phyloP scores from a whole-genome alignment of 1,284 basidiomycete genomes.

The Spongispora temasekensis region DNA sequence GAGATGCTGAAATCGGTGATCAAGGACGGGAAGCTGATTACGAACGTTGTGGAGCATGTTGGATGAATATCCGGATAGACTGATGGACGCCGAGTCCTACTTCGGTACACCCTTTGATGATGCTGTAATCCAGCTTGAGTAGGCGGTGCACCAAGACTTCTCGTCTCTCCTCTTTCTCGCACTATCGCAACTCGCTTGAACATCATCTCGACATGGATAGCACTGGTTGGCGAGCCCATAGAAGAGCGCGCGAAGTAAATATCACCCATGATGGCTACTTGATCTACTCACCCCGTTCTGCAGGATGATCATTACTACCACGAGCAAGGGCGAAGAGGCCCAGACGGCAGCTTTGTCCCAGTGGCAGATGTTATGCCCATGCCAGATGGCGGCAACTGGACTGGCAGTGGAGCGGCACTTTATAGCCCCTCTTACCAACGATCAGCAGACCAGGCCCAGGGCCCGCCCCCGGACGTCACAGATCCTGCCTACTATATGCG shows the following conservation, averaged over 20 bases:
- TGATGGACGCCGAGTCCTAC: not conserved
- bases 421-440: slow-evolving; percentile 10
- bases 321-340: slow-evolving; percentile 42
- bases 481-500: slow-evolving; percentile 44
- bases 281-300: not conserved
- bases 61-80: slow-evolving; percentile 46
- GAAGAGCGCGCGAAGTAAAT: slow-evolving; percentile 48
- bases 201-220: slow-evolving; percentile 60
- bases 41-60: slow-evolving; percentile 86
- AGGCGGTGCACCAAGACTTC: not conserved
- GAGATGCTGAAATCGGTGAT: slow-evolving; percentile 95
- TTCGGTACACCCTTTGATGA: not conserved
- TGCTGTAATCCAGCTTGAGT: not conserved
- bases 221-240: slow-evolving; percentile 66
- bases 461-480: slow-evolving; percentile 5
- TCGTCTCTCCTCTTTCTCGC: not conserved
- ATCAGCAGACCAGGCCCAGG: slow-evolving; percentile 3
- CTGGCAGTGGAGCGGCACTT: slow-evolving; percentile 49
- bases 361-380: slow-evolving; percentile 60
- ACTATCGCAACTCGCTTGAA: not conserved
- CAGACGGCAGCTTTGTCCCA: slow-evolving; percentile 53
- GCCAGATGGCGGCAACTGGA: slow-evolving; percentile 47
- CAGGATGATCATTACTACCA: slow-evolving; percentile 46
- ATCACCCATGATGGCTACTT: not conserved
- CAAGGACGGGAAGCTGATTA: slow-evolving; percentile 83